These are phyloP conservation scores for Beauveria scarabaeidicola DNA, from an alignment of 2,329 filamentous ascomycete genomes.

Conservation along the genomic window DNA sequence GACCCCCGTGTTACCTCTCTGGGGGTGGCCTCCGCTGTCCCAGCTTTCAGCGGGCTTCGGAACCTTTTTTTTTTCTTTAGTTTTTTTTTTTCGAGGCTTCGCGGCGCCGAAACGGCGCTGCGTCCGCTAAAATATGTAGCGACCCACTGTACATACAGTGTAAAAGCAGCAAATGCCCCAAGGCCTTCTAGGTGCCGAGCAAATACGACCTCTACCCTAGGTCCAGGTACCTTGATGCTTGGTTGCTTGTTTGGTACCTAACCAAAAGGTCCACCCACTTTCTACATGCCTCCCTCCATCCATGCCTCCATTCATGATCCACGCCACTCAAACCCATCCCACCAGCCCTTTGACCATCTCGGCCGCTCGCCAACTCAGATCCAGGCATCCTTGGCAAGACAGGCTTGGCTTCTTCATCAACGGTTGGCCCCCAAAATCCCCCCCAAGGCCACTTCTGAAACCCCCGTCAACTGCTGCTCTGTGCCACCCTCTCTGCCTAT, in stretches of 20 bases:
- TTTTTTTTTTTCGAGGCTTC: not conserved
- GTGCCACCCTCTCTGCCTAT: not conserved
- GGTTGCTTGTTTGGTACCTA: too few relatives aligned
- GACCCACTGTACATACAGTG: too few relatives aligned
- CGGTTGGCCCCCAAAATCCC: not conserved
- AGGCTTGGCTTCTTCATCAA: not conserved
- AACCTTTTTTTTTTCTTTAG: not conserved
- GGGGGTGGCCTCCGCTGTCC: not conserved
- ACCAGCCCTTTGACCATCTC: not conserved
- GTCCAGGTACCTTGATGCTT: too few relatives aligned
- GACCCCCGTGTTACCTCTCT: not conserved
- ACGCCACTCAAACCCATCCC: not conserved
- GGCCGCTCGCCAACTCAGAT: conserved; percentile 6
- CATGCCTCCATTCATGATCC: not conserved
- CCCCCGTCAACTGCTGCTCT: not conserved
- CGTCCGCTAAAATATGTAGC: not conserved
- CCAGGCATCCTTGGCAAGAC: conserved; percentile 6
- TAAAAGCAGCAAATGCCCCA: too few relatives aligned
- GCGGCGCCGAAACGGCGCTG: not conserved
- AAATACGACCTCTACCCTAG: too few relatives aligned
- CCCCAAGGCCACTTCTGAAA: too few relatives aligned
- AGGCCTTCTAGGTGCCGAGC: too few relatives aligned
- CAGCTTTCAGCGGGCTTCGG: not conserved
- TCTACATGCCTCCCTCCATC: not conserved
- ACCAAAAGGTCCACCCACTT: conserved; percentile 5